phyloP scores from a whole-genome alignment of 768 basidiomycete species.

The Ramaria rubella region DNA sequence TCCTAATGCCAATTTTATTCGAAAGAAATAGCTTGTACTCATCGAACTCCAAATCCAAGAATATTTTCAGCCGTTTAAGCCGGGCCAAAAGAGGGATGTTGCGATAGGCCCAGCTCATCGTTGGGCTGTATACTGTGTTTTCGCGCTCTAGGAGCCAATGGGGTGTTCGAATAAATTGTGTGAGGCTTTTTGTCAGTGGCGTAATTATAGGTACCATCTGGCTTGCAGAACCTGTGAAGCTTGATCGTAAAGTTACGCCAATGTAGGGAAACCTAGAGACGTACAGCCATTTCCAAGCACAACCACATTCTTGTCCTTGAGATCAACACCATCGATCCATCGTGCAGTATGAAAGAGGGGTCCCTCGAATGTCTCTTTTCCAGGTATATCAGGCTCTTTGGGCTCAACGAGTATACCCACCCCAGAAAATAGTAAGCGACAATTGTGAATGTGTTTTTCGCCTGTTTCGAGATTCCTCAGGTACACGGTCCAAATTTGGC shows the following conservation, averaged over 20 bases:
- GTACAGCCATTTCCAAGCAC: conserved; percentile 22
- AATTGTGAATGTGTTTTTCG: conserved; percentile 7
- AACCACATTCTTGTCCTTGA: conserved; percentile 19
- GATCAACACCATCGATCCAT: conserved; percentile 15
- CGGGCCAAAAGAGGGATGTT: conserved; percentile 10
- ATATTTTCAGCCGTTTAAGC: not conserved
- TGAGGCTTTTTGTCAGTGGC: conserved; percentile 10
- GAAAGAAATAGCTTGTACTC: not conserved
- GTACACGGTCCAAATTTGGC: conserved; percentile 15
- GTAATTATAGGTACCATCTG: conserved; percentile 19
- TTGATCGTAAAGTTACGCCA: not conserved
- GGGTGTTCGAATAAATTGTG: conserved; percentile 16
- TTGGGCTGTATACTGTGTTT: not conserved
- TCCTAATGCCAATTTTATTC: not conserved
- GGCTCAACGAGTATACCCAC: conserved; percentile 15
- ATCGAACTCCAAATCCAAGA: not conserved
- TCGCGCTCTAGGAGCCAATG: conserved; percentile 15
- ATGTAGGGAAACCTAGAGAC: not conserved
- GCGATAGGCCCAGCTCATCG: conserved; percentile 2
- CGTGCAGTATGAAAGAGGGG: conserved; percentile 17
- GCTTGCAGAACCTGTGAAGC: conserved; percentile 9
- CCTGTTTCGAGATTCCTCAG: conserved; percentile 14
- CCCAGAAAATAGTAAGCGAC: conserved; percentile 18
- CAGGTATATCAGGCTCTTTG: conserved; percentile 13
- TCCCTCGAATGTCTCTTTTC: conserved; percentile 15